These are phyloP conservation scores for Chaetomiaceae sp. DNA, from an alignment of 2,329 filamentous ascomycete species.

Conservation along the genomic window DNA sequence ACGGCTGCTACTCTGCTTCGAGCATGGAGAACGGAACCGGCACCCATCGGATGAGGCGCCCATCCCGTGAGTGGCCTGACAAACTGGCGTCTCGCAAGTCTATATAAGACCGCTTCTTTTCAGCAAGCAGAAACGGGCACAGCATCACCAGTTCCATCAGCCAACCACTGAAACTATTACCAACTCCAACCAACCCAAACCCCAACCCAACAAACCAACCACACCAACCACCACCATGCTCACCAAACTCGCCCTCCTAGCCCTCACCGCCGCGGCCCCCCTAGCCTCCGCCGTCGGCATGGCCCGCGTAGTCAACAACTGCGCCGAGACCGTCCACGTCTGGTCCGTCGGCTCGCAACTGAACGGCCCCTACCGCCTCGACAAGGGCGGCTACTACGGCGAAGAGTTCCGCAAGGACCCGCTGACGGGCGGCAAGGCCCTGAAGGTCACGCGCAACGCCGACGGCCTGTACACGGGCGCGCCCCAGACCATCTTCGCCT, in stretches of 20 bases:
- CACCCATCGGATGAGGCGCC: not conserved
- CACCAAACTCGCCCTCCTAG: constrained; percentile 23
- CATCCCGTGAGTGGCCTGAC: no score
- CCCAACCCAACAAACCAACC: not conserved
- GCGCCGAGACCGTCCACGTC: constrained; percentile 33
- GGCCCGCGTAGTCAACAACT: constrained; percentile 37
- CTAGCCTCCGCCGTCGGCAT: constrained; percentile 30
- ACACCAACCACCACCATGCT: constrained; percentile 19
- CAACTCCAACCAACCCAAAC: not conserved
- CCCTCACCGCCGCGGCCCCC: constrained; percentile 25
- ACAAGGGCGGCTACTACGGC: constrained; percentile 28
- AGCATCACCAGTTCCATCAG: not conserved
- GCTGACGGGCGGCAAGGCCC: constrained; percentile 35
- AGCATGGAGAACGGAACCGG: not conserved
- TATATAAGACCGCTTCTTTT: no score
- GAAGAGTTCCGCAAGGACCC: constrained; percentile 36
- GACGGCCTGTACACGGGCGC: constrained; percentile 38
- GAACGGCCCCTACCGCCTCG: constrained; percentile 28
- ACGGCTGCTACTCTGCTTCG: constrained; percentile 5
- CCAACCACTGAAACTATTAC: no score
- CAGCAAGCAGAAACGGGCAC: no score
- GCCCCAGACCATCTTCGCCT: constrained; percentile 39
- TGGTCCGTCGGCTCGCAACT: constrained; percentile 37
- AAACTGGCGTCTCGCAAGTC: no score
- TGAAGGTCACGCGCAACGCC: constrained; percentile 35